Base-by-base conservation (phyloP, 2,329 filamentous ascomycete species). In the Neonectria punicea region DNA sequence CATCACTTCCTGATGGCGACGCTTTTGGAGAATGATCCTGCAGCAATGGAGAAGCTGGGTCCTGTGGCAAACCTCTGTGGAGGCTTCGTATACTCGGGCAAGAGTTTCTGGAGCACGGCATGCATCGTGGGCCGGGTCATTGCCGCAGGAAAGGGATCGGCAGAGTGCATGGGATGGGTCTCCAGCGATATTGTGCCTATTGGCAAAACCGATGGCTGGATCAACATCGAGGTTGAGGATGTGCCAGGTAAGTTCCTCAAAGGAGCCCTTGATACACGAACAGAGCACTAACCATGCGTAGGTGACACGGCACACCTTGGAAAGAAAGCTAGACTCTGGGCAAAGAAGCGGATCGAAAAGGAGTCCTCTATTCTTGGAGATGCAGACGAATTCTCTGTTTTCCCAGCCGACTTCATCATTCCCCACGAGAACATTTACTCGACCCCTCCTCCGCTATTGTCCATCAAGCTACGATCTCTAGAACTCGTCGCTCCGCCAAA, bases 151-250 rank as follows among this genome's bases (percentile, higher is more conserved):
- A 84, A 84, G 58, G 88, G 88, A 3, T 85, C 88, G 16, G 84
- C 84, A 0, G 89, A 91, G 73, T 89, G 89, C 73, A 88, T 91
- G 87, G 89, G 89, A 56, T 90, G 89, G 89, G 82, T 92, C 58
- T 90, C 88, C 11, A 89, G 86, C 32, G 85, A 89, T 58, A 82
- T 90, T 18, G 72, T 84, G 2, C 89, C 89, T 0, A 75, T 80
- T 13, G 85, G 83, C 0, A 71, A 85, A 16, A 78, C 77, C 7
- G 85, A 89, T 51, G 87, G 87, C 10, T 90, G 88, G 87, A 76
- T 89, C 18, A 85, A 87, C 61, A 83, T 90, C 51, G 84, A 87
- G 22, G 84, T 84, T 14, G 83, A 87, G 56, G 81, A 86, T 56
- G 80, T 87, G 28, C 76, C 80, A 44, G 85, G 86, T 86, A 79